Evolutionary conservation across 2,329 filamentous ascomycete genomes (phyloP).

Genomic region (Alternaria ethzedia): DNA sequence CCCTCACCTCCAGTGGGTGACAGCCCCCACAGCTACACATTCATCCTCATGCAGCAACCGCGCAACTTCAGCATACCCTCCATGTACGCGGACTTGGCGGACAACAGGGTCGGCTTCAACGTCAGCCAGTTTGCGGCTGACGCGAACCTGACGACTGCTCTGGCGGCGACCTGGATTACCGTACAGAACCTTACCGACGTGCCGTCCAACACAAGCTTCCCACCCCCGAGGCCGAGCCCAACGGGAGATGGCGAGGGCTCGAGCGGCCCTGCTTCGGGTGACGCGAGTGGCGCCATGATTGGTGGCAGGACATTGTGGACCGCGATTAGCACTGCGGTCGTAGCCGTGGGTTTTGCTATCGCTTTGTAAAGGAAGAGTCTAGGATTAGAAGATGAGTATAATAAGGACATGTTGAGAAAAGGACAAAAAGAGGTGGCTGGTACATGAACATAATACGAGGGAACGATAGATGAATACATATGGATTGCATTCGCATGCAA

Average conservation of each 20-base stretch:
- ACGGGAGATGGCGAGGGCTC: slow-evolving; percentile 4
- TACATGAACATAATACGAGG: neutral
- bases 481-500: neutral
- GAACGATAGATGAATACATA: neutral
- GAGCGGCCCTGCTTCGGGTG: slow-evolving; percentile 4
- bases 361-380: slow-evolving; percentile 18
- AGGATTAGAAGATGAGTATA: neutral
- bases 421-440: neutral
- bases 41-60: slow-evolving; percentile 38
- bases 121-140: slow-evolving; percentile 43
- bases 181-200: slow-evolving; percentile 41
- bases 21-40: slow-evolving; percentile 37
- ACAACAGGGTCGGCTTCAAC: slow-evolving; percentile 44
- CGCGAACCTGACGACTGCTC: slow-evolving; percentile 31
- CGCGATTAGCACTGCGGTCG: slow-evolving; percentile 8
- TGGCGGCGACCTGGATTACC: slow-evolving; percentile 50
- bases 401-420: neutral
- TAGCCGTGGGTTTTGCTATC: slow-evolving; percentile 29
- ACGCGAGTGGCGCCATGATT: slow-evolving; percentile 13
- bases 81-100: slow-evolving; percentile 33
- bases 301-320: slow-evolving; percentile 11
- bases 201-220: slow-evolving; percentile 23
- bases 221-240: slow-evolving; percentile 25
- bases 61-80: slow-evolving; percentile 34
- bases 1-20: slow-evolving; percentile 40